Conservation (phyloP, 352 stramenopile genomes). For the Blastocystis sp. region DNA sequence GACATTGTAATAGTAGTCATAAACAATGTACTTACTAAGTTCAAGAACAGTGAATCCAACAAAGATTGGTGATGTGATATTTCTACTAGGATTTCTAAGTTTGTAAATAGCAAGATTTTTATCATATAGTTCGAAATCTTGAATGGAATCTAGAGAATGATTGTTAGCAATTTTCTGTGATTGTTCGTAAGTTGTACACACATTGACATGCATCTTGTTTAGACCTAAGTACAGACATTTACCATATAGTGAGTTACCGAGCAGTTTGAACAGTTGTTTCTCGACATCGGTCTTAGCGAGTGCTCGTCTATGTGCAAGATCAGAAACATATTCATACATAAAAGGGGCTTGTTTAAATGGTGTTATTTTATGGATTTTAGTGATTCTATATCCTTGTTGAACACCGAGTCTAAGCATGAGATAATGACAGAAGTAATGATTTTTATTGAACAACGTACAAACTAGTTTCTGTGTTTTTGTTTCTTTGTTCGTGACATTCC, state of each 20-base stretch:
- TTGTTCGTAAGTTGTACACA: background rate
- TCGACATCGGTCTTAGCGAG: background rate
- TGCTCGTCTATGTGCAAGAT: background rate
- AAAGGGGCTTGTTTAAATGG: background rate
- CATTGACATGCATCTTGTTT: background rate
- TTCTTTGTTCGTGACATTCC: background rate
- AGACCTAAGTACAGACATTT: background rate
- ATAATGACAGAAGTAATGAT: background rate
- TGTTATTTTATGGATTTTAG: background rate
- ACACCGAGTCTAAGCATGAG: background rate
- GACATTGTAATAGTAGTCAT: conserved; percentile 14
- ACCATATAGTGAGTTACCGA: background rate
- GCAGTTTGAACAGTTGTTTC: background rate
- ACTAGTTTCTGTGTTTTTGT: background rate
- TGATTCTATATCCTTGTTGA: background rate
- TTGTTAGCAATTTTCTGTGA: background rate
- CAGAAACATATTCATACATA: background rate
- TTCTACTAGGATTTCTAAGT: background rate
- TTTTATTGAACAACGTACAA: background rate
- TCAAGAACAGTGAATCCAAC: conserved; percentile 2
- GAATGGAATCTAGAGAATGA: background rate
- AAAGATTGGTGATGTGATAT: background rate
- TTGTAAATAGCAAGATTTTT: background rate
- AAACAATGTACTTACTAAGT: background rate
- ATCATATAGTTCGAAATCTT: background rate